Percentiles rank a stretch among this genome's conserved stretches.
Evolutionary conservation across 2,329 filamentous ascomycete species (phyloP).

Genomic region (Aspergillus sp.): DNA sequence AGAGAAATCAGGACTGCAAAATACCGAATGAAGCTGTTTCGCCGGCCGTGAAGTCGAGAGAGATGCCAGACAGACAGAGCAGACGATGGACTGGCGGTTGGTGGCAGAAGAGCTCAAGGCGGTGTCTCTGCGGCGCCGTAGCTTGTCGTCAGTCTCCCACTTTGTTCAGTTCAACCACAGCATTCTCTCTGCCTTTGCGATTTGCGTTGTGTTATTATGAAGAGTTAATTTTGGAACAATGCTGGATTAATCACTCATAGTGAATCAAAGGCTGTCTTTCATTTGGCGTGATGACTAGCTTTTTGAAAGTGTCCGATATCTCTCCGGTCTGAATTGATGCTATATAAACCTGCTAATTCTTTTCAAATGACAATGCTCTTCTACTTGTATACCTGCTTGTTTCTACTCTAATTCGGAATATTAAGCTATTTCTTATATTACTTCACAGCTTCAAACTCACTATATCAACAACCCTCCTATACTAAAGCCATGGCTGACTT

Average conservation of each 20-base stretch:
- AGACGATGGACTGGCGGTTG: constrained; percentile 6
- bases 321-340: constrained; percentile 14
- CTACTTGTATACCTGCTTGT: no score
- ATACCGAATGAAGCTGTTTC: not conserved
- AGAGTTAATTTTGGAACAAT: no score
- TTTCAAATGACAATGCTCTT: not conserved
- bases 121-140: constrained; percentile 21
- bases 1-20: not conserved
- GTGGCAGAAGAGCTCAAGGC: constrained; percentile 15
- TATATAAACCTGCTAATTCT: not conserved
- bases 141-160: not conserved
- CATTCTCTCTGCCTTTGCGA: not conserved
- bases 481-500: constrained; percentile 23
- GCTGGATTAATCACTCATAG: not conserved
- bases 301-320: constrained; percentile 24
- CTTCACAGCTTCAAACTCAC: not conserved
- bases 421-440: no score
- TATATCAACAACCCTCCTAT: not conserved
- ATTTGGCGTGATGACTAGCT: not conserved
- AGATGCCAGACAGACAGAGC: not conserved
- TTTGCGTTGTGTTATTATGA: no score
- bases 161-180: not conserved
- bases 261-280: not conserved
- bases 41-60: not conserved
- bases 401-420: no score